Base-by-base conservation (phyloP, 768 basidiomycete genomes). In the Asterophora lycoperdoides region DNA sequence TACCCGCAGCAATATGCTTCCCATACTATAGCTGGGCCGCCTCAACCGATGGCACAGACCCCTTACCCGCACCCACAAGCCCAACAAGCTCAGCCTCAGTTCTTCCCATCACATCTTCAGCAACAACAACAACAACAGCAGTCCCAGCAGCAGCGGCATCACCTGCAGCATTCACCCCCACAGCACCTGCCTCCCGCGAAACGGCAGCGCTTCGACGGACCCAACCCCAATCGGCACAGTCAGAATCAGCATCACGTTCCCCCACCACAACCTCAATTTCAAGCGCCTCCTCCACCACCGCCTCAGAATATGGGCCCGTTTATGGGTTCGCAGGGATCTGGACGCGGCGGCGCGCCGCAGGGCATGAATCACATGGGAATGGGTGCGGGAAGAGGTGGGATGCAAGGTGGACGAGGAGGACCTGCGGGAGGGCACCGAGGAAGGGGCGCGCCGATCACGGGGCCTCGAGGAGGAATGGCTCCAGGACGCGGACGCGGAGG, bases 121-220 rank as follows among this genome's bases (percentile, higher is more conserved):
- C 73, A 64, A 15, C 70, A 69, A 30, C 75, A 68, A 30, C 75
- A 68, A 26, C 74, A 71, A 48, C 72, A 69, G 34, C 77, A 73
- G 52, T 75, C 74, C 64, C 77, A 74, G 53, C 71, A 68, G 46
- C 76, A 68, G 55, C 76, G 69, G 41, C 78, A 74, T 28, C 78
- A 77, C 42, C 53, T 74, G 44, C 71, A 84, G 55, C 86, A 89
- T 54, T 70, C 80, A 0, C 79, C 85, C 8, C 84, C 85, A 30
- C 87, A 88, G 57, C 86, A 90, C 60, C 73, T 84, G n/a, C 93
- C 93, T 8, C 93, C 93, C 2, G 92, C 92, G 1, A 96, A 96
- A 65, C 75, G 93, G 45, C 91, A 85, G 57, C 80, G 92, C 36
- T 93, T 93, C 60, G 93, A 95, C 62, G 84, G 83, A 4, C 87